Evolutionary conservation across 352 stramenopile genomes (phyloP), one percentile per base, ranked within the genome.

Genomic region (Phytophthora pisi): DNA sequence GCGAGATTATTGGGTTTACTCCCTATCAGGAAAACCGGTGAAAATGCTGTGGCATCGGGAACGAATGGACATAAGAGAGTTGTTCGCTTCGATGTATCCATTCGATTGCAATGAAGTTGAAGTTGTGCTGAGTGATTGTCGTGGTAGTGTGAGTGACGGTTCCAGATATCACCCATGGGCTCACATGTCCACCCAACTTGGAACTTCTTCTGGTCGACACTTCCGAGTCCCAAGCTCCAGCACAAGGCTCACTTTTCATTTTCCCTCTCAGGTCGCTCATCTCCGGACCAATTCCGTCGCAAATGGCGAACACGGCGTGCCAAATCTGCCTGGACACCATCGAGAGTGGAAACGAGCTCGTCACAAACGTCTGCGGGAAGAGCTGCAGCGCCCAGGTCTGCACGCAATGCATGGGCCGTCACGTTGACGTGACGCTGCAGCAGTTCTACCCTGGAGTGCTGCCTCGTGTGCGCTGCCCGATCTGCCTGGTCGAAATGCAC

Each of bases 1-100:
- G 75, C 18, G 66, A 83, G 23, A 55, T 83, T 20, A 73, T 95
- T 5, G 88, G 88, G 7, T 84, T 88, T 51, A 71, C 70, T 59
- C 83, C 84, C 7, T 96, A 84, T 61, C 80, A 93, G 49, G 85
- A 94, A 51, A 93, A 91, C 66, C 82, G 88, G 10, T 96, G 55
- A 80, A 49, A 49, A 42, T 7, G 36, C 31, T 38, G 11, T 8
- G 31, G 11, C 1, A 13, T 38, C 31, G 11, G 11, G 31, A 38
- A 10, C 31, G 20, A 3, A 38, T 46, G 16, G 40, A 10, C 40
- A 6, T 46, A 46, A 20, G 20, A 20, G 20, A 20, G 20, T 20
- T 20, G 20, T 20, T 20, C 20, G 20, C 20, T 20, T 45, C 38
- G 9, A 45, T 16, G 38, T 46, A 16, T 20, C 20, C 20, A 20